A percentile compares a stretch with the other conserved stretches of the same genome.
Conservation (phyloP, 352 stramenopile genomes). For the Phytophthora quininea region DNA sequence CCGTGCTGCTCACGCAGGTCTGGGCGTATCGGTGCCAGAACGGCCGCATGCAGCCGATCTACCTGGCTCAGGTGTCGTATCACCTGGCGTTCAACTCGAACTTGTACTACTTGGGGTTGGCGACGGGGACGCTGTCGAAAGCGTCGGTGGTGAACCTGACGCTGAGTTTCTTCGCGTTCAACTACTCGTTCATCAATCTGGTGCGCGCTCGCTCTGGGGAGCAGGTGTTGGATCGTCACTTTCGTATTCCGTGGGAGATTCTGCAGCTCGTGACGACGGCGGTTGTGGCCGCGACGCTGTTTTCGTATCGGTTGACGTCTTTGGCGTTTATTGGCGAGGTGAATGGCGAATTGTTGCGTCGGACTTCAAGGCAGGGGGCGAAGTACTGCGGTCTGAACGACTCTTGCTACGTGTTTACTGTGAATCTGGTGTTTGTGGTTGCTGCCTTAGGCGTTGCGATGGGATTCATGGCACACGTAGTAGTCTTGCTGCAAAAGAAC, state of each 20-base stretch:
- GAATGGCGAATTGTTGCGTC: neutral
- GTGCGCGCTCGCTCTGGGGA: neutral
- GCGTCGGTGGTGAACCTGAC: neutral
- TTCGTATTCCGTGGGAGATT: neutral
- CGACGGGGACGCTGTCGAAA: neutral
- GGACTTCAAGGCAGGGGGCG: neutral
- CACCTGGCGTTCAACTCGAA: neutral
- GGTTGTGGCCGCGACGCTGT: neutral
- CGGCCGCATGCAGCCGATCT: neutral
- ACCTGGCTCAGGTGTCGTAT: neutral
- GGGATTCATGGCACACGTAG: neutral
- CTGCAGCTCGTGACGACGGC: neutral
- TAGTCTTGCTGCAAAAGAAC: neutral
- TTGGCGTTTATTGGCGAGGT: neutral
- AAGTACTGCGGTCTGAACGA: neutral
- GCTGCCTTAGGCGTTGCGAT: neutral
- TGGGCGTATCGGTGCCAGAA: neutral
- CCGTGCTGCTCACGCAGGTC: conserved; percentile 8
- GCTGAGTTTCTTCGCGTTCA: neutral
- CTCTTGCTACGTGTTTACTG: neutral
- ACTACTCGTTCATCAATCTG: neutral
- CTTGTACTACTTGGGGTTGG: neutral
- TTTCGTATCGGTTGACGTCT: neutral
- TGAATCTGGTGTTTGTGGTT: neutral
- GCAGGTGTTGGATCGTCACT: neutral